Base-by-base conservation (phyloP, 2,329 filamentous ascomycete species). In the Lomentospora prolificans region DNA sequence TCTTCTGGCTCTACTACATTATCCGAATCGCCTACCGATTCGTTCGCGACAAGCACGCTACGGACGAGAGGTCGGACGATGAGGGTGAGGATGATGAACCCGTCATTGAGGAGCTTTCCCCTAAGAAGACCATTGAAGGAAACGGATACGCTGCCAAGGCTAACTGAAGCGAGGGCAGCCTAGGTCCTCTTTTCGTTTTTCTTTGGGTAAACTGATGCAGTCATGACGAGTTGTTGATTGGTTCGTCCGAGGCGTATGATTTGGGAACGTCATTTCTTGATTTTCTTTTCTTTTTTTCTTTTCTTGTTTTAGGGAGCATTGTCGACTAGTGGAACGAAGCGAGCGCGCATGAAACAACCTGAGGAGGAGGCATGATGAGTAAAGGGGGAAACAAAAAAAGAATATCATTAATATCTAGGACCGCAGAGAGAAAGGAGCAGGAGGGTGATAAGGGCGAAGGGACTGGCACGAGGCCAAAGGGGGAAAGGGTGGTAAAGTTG, bases 1-100 rank as follows among this genome's bases (percentile, higher is more conserved):
- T 91, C 8, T 90, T 91, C 72, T 92, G 88, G 88, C 79, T 90
- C 57, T 89, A 84, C 70, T 82, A 86, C 69, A 90, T 92, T 63
- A 67, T 87, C 58, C 78, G 87, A 60, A 89, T 91, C 60, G 85
- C 85, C 50, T 88, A 84, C 63, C 78, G 87, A 58, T 87, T 89
- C 61, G 72, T 87, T 17, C 75, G 80, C 44, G 79, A 78, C 63
- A 78, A 80, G 54, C 75, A 77, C 19, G 78, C 78, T 31, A 79
- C 84, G 53, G 88, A 91, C 64, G 87, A 90, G 59, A 78, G 87
- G 59, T 89, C 85, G 58, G 86, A 89, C 51, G 74, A 70, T 19
- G 82, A 86, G 62, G 85, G 86, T 50, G 82, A 84, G 30, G 80
- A 82, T 5, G 81, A 83, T 25, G 75, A 76, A 57, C 66, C 70